Percentiles rank a stretch among this genome's conserved stretches.
Conservation (phyloP, 1,284 basidiomycete species). For the Austroboletus novae-zelandiae region DNA sequence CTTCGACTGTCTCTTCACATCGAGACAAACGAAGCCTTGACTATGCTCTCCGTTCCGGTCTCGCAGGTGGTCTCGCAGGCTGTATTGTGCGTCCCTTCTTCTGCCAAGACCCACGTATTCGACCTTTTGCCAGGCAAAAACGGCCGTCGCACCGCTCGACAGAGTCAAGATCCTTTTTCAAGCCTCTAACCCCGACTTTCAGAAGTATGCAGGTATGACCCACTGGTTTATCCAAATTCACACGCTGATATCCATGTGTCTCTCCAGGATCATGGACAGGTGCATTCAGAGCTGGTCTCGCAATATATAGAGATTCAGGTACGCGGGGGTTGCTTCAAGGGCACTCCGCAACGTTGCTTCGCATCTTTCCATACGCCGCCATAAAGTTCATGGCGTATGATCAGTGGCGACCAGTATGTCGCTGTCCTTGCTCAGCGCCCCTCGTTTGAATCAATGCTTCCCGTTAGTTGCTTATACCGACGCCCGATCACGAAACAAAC, state of each 20-base stretch:
- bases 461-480: conserved; percentile 76
- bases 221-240: conserved; percentile 2
- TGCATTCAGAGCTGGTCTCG: conserved; percentile 73
- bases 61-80: conserved; percentile 92
- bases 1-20: conserved; percentile 37
- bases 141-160: conserved; percentile 95
- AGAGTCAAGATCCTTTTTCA: conserved; percentile 94
- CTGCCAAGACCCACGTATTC: conserved; percentile 7
- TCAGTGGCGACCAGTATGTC: conserved; percentile 67
- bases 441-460: conserved; percentile 72
- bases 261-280: conserved; percentile 78
- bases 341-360: conserved; percentile 86
- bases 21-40: conserved; percentile 70
- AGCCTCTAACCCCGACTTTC: conserved; percentile 94
- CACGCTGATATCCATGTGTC: conserved; percentile 31
- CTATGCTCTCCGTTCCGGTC: conserved; percentile 76
- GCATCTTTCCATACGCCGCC: conserved; percentile 90
- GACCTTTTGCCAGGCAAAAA: conserved; percentile 73
- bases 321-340: conserved; percentile 88
- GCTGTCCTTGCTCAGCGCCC: conserved; percentile 58
- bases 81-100: conserved; percentile 73
- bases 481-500: conserved; percentile 76
- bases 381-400: conserved; percentile 99
- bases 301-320: conserved; percentile 78
- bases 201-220: conserved; percentile 82